Base-by-base conservation (phyloP, 1,139 yeast species). In the Meyerozyma carpophila region DNA sequence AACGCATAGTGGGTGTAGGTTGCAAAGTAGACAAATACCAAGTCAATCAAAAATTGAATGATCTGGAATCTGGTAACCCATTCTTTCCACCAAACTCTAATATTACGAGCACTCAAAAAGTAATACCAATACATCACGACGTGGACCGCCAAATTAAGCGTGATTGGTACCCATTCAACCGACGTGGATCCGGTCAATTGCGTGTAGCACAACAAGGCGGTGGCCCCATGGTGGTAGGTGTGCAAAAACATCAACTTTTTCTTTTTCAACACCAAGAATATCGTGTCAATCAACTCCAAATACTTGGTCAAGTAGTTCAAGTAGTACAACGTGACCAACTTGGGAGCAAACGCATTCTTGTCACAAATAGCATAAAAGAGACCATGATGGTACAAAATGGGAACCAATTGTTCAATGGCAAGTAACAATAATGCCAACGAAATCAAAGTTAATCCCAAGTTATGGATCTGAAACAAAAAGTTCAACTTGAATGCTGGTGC, bases 21-120 rank as follows among this genome's bases (percentile, higher is more conserved):
- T 45, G 96, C 96, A 64, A 87, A 88, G 75, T 90, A 91, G 53
- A 91, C 95, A 62, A 90, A 90, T 39, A 78, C 81, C 62, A 93
- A 79, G 66, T 93, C 98, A 59, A 93, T 77, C 58, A 93, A 73
- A 60, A 93, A 93, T 72, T 93, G 98, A 58, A 87, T 79, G 68
- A 93, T 93, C 74, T 93, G 98, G 77, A 88, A 83, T 55, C 96
- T 80, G 43, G 98, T 93, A 56, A 93, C 97, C 97, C 97, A 93
- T 71, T 91, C 96, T 71, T 93, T 93, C 98, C 98, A 93, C 98
- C 98, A 91, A 47, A 93, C 97, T 57, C 93, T 83, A 62, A 91
- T 87, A 48, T 96, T 96, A 65, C 96, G 80, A 14, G 98, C 89
- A 54, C 93, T 79, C 59, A 93, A 75, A 79, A 90, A 91, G 76